These are phyloP conservation scores for Fusarium caatingaense DNA, from an alignment of 2,329 filamentous ascomycete genomes.

Conservation along the genomic window DNA sequence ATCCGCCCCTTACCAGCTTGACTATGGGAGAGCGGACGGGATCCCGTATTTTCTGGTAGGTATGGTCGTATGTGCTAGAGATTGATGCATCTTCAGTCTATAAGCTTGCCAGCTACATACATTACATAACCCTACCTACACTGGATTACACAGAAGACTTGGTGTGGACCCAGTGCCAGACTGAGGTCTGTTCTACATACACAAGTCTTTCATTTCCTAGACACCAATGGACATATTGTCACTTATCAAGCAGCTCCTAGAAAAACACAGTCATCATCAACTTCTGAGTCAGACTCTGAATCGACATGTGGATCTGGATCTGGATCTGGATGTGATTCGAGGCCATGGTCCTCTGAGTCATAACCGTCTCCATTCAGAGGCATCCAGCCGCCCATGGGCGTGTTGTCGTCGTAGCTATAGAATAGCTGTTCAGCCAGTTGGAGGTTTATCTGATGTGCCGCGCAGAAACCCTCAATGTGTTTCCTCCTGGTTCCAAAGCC, in stretches of 20 bases:
- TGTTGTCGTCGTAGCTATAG: neutral
- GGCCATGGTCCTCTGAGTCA: neutral
- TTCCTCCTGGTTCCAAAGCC: neutral
- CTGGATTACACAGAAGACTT: neutral
- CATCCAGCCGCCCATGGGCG: neutral
- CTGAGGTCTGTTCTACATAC: neutral
- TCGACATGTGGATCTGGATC: neutral
- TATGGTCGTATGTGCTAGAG: neutral
- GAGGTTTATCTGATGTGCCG: neutral
- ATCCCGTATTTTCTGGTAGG: neutral
- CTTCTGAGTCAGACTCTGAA: neutral
- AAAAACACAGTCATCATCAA: neutral
- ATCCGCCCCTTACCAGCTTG: neutral
- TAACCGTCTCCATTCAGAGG: neutral
- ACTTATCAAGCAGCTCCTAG: neutral
- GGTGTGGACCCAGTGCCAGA: neutral
- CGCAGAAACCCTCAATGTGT: slow-evolving; percentile 1
- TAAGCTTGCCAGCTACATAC: neutral
- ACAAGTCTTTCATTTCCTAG: neutral
- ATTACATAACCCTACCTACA: neutral
- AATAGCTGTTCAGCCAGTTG: neutral
- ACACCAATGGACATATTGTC: neutral
- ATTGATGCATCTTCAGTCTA: neutral
- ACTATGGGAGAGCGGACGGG: neutral
- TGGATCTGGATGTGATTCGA: neutral